Evolutionary conservation across 257 asterid genomes (phyloP).

Genomic region (Plantago elongata): DNA sequence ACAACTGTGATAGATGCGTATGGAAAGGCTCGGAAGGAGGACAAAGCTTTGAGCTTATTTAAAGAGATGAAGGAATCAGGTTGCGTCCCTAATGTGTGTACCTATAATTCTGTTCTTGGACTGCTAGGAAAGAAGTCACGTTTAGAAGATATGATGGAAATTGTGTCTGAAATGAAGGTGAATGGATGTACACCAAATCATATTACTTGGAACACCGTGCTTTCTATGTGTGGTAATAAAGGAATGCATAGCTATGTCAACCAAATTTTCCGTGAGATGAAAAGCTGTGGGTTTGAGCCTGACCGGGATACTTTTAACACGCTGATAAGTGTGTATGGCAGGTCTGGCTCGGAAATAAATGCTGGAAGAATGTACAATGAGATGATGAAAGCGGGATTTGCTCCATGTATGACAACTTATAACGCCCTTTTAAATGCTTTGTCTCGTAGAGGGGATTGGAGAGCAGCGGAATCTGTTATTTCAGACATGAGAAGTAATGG

Average conservation of each 20-base stretch:
- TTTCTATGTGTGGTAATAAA: conserved; percentile 73
- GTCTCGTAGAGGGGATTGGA: conserved; percentile 83
- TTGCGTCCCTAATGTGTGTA: conserved; percentile 88
- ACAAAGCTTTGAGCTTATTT: conserved; percentile 64
- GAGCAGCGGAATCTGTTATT: conserved; percentile 61
- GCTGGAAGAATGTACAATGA: conserved; percentile 71
- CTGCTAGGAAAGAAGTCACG: conserved; percentile 90
- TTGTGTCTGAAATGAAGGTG: conserved; percentile 67
- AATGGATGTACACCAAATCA: conserved; percentile 80
- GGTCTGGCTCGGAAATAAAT: conserved; percentile 67
- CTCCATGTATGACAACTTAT: conserved; percentile 75
- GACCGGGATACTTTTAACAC: conserved; percentile 84
- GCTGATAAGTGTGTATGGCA: conserved; percentile 80
- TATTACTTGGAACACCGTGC: conserved; percentile 91
- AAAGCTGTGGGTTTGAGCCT: conserved; percentile 86
- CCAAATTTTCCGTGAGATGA: conserved; percentile 76
- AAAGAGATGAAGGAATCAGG: conserved; percentile 75
- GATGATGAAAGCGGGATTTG: conserved; percentile 80
- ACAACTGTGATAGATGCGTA: conserved; percentile 94
- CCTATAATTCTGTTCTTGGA: conserved; percentile 83
- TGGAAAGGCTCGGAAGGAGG: conserved; percentile 79
- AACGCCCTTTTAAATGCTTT: conserved; percentile 85
- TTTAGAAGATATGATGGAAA: conserved; percentile 77
- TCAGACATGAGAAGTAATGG: conserved; percentile 71
- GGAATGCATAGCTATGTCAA: conserved; percentile 79